Conservation (phyloP, 2,329 filamentous ascomycete genomes). For the Trichoderma simmonsii region DNA sequence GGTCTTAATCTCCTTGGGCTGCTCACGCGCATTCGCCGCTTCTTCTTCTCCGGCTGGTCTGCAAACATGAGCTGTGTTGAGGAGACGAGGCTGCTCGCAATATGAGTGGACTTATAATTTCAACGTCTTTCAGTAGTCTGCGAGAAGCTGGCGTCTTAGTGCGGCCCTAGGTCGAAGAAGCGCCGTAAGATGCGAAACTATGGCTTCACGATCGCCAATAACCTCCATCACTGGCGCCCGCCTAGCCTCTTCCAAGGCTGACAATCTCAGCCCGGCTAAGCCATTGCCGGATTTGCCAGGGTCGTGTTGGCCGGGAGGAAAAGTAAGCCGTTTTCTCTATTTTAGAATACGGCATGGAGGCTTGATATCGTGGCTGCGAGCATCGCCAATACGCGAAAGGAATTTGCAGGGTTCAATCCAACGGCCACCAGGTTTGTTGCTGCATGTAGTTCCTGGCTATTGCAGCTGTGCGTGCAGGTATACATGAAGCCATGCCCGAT, state of each 20-base stretch:
- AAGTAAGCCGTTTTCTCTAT: background rate
- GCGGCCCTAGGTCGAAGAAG: conserved; percentile 5
- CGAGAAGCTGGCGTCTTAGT: background rate
- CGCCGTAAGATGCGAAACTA: conserved; percentile 1
- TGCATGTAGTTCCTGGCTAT: background rate
- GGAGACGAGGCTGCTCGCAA: background rate
- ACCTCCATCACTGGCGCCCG: background rate
- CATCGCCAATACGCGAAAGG: background rate
- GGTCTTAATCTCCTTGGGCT: background rate
- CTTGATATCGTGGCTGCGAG: background rate
- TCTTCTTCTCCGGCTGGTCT: background rate
- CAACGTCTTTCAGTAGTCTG: background rate
- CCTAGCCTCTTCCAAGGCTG: background rate
- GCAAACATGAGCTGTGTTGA: background rate
- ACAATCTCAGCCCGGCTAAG: background rate
- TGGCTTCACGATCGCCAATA: conserved; percentile 4
- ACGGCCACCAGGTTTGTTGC: background rate
- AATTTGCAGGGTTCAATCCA: background rate
- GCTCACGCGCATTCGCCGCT: background rate
- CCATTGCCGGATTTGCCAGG: background rate
- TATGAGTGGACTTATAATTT: background rate
- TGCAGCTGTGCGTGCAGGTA: background rate
- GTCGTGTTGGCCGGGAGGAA: background rate
- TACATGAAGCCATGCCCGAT: background rate
- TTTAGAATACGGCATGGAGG: background rate